phyloP scores from a whole-genome alignment of 768 basidiomycete genomes.

The Rhodotorula paludigena region DNA sequence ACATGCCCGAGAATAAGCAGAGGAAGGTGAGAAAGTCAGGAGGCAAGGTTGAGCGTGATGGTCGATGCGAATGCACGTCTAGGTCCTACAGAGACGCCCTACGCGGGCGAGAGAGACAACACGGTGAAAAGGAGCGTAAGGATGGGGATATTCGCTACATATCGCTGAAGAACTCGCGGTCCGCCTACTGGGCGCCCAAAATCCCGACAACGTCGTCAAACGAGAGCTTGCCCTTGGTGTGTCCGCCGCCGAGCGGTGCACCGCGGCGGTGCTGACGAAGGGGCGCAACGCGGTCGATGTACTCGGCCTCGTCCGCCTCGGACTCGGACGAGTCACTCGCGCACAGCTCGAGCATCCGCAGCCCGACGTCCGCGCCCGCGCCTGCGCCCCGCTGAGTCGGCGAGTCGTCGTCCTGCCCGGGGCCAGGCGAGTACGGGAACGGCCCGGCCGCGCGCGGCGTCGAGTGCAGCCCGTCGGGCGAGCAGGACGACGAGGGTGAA shows the following conservation, averaged over 20 bases:
- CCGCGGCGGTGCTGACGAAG: not conserved
- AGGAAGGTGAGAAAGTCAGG: too few species aligned
- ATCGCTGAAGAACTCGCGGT: too few species aligned
- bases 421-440: constrained; percentile 8
- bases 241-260: not conserved
- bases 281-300: not conserved
- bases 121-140: too few species aligned
- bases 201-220: constrained; percentile 33
- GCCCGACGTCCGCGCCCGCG: constrained; percentile 11
- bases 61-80: too few species aligned
- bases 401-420: constrained; percentile 11
- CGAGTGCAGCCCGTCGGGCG: not conserved
- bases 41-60: too few species aligned
- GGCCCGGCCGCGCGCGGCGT: constrained; percentile 18
- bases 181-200: constrained; percentile 15
- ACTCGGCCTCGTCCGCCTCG: not conserved
- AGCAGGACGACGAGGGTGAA: not conserved
- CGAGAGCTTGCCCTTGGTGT: constrained; percentile 27
- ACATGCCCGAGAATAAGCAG: too few species aligned
- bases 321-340: constrained; percentile 8
- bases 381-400: constrained; percentile 15
- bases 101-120: too few species aligned
- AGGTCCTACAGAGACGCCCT: too few species aligned
- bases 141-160: too few species aligned
- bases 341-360: constrained; percentile 29